A percentile compares a stretch with the other conserved stretches of the same genome.
Evolutionary conservation across 805 yeast genomes (phyloP).

Genomic region (Candida broadrunensis): DNA sequence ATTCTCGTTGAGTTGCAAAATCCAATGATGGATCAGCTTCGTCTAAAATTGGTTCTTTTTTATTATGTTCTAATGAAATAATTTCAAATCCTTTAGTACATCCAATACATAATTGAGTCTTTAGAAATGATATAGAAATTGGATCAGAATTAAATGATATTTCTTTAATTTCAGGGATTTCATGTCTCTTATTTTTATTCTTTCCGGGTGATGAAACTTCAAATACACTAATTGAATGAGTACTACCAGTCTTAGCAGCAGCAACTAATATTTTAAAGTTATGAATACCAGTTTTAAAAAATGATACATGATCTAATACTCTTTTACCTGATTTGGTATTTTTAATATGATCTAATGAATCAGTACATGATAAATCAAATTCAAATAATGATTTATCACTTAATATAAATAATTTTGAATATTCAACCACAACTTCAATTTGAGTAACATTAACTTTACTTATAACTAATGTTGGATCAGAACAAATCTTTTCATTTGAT

Average conservation of each 20-base stretch:
- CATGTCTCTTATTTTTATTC: constrained; percentile 56
- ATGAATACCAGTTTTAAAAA: constrained; percentile 91
- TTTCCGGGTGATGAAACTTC: constrained; percentile 61
- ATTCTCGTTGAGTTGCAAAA: constrained; percentile 79
- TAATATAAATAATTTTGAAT: constrained; percentile 74
- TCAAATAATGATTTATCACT: constrained; percentile 80
- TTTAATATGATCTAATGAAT: constrained; percentile 45
- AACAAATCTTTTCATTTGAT: constrained; percentile 49
- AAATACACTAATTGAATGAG: constrained; percentile 78
- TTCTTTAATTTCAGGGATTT: constrained; percentile 56
- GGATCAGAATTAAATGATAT: constrained; percentile 85
- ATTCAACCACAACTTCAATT: constrained; percentile 88
- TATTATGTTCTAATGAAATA: constrained; percentile 78
- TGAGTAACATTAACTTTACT: constrained; percentile 78
- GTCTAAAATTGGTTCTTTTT: constrained; percentile 85
- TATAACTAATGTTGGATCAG: constrained; percentile 74
- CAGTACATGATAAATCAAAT: constrained; percentile 59
- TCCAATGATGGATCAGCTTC: constrained; percentile 98
- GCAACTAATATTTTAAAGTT: constrained; percentile 85
- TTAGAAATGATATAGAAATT: constrained; percentile 84
- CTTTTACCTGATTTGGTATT: constrained; percentile 69
- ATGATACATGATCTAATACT: constrained; percentile 80
- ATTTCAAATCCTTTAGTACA: constrained; percentile 97
- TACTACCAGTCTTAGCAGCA: constrained; percentile 79
- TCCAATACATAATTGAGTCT: constrained; percentile 88